A percentile compares a stretch with the other conserved stretches of the same genome.
Evolutionary conservation across 768 basidiomycete genomes (phyloP).

Genomic region (Brasilioporus rufonigricans): DNA sequence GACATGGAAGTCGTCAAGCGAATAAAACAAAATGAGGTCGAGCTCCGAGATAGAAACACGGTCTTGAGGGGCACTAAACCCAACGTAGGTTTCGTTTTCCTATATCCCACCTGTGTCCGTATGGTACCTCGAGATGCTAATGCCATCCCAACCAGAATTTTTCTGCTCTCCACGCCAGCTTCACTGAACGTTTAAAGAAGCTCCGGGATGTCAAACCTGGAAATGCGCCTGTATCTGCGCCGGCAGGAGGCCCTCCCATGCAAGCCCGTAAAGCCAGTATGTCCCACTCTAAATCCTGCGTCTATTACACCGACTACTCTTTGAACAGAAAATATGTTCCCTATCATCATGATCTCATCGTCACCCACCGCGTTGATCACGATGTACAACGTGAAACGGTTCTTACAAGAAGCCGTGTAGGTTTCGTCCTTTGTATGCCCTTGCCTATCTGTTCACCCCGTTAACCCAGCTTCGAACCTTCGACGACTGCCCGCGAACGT

Average conservation of each 20-base stretch:
- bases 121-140: background rate
- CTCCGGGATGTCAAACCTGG: conserved; percentile 64
- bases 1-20: conserved; percentile 88
- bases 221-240: conserved; percentile 37
- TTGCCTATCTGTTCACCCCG: background rate
- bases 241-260: conserved; percentile 37
- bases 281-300: conserved; percentile 21
- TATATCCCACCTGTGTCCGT: background rate
- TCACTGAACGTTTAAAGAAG: conserved; percentile 76
- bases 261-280: conserved; percentile 69
- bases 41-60: conserved; percentile 77
- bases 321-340: conserved; percentile 65
- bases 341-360: conserved; percentile 97
- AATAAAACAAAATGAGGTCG: conserved; percentile 70
- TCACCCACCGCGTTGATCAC: conserved; percentile 83
- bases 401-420: conserved; percentile 85
- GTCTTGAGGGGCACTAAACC: conserved; percentile 81
- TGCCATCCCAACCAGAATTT: conserved; percentile 65
- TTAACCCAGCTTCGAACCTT: conserved; percentile 61
- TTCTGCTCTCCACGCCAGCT: conserved; percentile 58
- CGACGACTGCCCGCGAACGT: conserved; percentile 69
- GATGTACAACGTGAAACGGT: conserved; percentile 75
- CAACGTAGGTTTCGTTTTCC: conserved; percentile 52
- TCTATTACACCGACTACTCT: too few species aligned
- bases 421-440: conserved; percentile 18